These are phyloP conservation scores for Backusella liffmaniae DNA, from an alignment of 192 early-diverging fungal species.

Conservation along the genomic window DNA sequence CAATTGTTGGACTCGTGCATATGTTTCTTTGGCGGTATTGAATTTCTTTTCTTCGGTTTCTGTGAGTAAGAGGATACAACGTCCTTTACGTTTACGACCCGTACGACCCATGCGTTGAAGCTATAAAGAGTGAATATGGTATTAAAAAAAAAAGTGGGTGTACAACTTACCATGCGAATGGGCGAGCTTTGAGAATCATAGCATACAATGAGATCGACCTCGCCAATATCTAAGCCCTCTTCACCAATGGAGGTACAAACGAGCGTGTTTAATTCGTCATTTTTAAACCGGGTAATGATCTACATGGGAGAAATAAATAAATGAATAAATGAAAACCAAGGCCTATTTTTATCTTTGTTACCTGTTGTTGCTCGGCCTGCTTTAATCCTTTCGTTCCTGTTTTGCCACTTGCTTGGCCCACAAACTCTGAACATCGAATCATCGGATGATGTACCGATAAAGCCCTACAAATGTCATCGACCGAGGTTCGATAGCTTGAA, in stretches of 20 bases:
- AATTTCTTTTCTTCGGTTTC: constrained; percentile 66
- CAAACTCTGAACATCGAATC: constrained; percentile 70
- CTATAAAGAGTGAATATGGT: constrained; percentile 13
- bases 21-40: constrained; percentile 48
- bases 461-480: constrained; percentile 76
- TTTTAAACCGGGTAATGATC: constrained; percentile 75
- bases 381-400: constrained; percentile 68
- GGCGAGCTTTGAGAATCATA: constrained; percentile 80
- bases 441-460: constrained; percentile 64
- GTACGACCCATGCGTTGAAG: constrained; percentile 77
- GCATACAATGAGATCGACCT: constrained; percentile 91
- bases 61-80: constrained; percentile 61
- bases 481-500: constrained; percentile 79
- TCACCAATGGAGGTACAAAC: constrained; percentile 93
- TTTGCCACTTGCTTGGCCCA: constrained; percentile 69
- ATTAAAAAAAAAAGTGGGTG: constrained; percentile 10
- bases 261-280: constrained; percentile 78
- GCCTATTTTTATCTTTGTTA: constrained; percentile 18
- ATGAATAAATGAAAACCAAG: not conserved
- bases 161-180: constrained; percentile 62
- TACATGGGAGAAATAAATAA: constrained; percentile 17
- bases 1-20: constrained; percentile 63
- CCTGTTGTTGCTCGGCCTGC: constrained; percentile 85
- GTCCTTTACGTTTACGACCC: constrained; percentile 73
- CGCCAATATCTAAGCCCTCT: constrained; percentile 96